Evolutionary conservation across 1,139 yeast genomes (phyloP).

Genomic region (Sugiyamaella japonica): DNA sequence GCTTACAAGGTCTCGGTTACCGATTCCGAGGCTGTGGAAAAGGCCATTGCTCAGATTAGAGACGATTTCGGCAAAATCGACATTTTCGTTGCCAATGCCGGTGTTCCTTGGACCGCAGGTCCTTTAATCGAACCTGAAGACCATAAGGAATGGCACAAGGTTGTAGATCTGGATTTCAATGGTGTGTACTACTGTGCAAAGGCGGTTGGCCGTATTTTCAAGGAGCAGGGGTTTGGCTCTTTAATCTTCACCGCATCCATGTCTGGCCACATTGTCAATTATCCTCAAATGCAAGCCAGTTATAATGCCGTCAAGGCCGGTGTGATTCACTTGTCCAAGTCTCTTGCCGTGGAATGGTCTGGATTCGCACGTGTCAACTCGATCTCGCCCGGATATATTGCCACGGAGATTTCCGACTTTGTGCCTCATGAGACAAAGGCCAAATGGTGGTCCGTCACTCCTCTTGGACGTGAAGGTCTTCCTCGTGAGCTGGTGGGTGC

Average conservation of each 20-base stretch:
- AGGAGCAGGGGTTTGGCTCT: conserved; percentile 69
- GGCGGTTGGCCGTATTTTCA: conserved; percentile 68
- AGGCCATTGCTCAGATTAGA: conserved; percentile 57
- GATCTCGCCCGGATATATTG: conserved; percentile 84
- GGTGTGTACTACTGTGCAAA: conserved; percentile 79
- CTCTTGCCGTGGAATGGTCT: conserved; percentile 89
- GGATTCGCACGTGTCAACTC: conserved; percentile 85
- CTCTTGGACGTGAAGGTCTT: conserved; percentile 79
- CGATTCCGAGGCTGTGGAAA: conserved; percentile 57
- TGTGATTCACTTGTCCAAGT: conserved; percentile 71
- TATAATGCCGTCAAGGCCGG: conserved; percentile 94
- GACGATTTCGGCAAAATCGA: conserved; percentile 77
- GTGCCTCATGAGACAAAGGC: conserved; percentile 54
- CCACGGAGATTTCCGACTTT: conserved; percentile 66
- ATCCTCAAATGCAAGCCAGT: conserved; percentile 85
- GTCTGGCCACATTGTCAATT: conserved; percentile 87
- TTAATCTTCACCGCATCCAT: conserved; percentile 84
- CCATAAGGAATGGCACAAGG: conserved; percentile 62
- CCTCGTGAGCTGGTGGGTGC: conserved; percentile 86
- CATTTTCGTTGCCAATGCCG: conserved; percentile 87
- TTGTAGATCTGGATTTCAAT: conserved; percentile 68
- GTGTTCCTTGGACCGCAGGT: conserved; percentile 83
- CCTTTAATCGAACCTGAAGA: conserved; percentile 59
- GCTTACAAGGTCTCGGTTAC: conserved; percentile 76
- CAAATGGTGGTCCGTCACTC: conserved; percentile 70